These are phyloP conservation scores for Aspergillus conjunctus DNA, from an alignment of 495 filamentous ascomycete species.

Conservation along the genomic window DNA sequence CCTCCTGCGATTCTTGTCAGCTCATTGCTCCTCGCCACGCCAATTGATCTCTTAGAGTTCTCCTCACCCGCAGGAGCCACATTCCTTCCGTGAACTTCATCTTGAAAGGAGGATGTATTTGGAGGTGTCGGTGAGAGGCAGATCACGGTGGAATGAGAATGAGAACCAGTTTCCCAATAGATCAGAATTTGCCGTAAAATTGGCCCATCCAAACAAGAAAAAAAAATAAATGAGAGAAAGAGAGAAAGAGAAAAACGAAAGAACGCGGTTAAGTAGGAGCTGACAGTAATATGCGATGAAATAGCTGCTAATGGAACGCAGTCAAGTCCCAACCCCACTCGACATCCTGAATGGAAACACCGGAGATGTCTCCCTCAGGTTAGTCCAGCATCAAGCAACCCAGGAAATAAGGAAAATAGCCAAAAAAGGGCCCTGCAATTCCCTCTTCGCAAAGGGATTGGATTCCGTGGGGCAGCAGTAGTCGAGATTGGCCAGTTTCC, in stretches of 20 bases:
- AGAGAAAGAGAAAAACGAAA: neutral
- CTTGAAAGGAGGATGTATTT: slow-evolving; percentile 18
- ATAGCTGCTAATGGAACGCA: neutral
- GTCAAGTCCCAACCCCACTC: neutral
- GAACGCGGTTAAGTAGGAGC: neutral
- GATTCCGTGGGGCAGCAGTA: slow-evolving; percentile 19
- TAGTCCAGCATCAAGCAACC: no score
- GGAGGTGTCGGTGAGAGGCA: neutral
- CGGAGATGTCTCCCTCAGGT: neutral
- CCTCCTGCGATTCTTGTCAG: slow-evolving; percentile 32
- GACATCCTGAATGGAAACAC: neutral
- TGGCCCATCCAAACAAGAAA: neutral
- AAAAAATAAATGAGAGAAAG: neutral
- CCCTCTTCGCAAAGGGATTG: slow-evolving; percentile 30
- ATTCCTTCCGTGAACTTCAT: slow-evolving; percentile 53
- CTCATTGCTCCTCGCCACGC: neutral
- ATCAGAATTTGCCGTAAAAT: neutral
- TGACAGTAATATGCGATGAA: neutral
- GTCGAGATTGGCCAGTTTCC: neutral
- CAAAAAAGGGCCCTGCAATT: slow-evolving; percentile 1
- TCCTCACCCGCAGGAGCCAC: slow-evolving; percentile 43
- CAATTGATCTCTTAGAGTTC: neutral
- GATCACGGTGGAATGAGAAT: slow-evolving; percentile 2
- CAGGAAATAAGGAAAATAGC: no score
- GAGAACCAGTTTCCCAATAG: neutral